Base-by-base conservation (phyloP, 2,329 filamentous ascomycete genomes). In the Aspergillus clavatus region DNA sequence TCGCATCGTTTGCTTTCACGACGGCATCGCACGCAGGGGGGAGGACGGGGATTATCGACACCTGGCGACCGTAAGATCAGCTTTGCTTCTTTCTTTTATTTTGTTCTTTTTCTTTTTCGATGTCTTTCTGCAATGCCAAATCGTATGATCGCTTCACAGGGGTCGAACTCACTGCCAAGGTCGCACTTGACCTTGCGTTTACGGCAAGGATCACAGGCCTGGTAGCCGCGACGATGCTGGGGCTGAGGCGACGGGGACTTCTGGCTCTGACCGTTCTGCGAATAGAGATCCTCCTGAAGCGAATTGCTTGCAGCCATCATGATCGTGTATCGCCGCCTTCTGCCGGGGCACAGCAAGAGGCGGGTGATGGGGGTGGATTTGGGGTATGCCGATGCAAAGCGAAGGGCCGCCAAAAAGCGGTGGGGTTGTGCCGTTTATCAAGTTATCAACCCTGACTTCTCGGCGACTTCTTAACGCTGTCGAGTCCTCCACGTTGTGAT, bases 1-100 rank as follows among this genome's bases (percentile, higher is more conserved):
- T 86, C 95, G 74, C 93, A 98, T 60, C 95, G 86, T 68, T 97
- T 97, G 72, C 85, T 89, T 74, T 98, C 93, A 56, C 93, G 84
- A 42, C 89, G 85, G 67, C 93, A 98, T 62, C 93, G 83, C 48
- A 91, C 87, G 68, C 93, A 98, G 2, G 93, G 93, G 44, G 91
- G 91, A 59, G 95, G 89, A 68, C 90, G 83, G 19, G 93, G 93
- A 59, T 93, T 91, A 71, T 97, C 93, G 63, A 97, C 91, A 60
- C 70, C 71, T 73, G n/a, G 42, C 12, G 43, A 43, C 42, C 39
- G 41, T 38, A 31, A 43, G 39, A 52, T 56, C 38, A 57, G 53
- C 46, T 18, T 10, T 35, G n/a, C n/a, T n/a, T n/a, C n/a, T n/a
- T n/a, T n/a, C n/a, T n/a, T n/a, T n/a, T 10, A 5, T 19, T 10